These are phyloP conservation scores for Pichia sporocuriosa DNA, from an alignment of 805 yeast species.

Conservation along the genomic window DNA sequence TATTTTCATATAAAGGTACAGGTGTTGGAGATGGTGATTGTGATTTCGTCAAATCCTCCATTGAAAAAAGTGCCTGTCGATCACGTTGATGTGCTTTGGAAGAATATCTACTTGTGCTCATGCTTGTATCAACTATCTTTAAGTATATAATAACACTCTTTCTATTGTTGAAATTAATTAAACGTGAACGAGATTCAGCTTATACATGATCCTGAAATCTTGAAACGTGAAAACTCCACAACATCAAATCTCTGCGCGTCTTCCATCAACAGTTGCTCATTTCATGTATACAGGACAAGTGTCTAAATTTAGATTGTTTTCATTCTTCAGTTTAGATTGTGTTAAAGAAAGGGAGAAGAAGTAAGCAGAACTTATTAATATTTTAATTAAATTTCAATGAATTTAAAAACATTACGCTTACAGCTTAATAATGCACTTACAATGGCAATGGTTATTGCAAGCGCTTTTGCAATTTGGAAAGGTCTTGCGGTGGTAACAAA, in stretches of 20 bases:
- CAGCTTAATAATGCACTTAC: constrained; percentile 44
- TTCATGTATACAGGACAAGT: too few species aligned
- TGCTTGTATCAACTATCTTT: neutral
- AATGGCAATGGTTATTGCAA: constrained; percentile 72
- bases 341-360: too few species aligned
- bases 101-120: constrained; percentile 15
- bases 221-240: too few species aligned
- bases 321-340: too few species aligned
- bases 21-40: constrained; percentile 10
- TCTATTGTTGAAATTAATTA: too few species aligned
- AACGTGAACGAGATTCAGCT: too few species aligned
- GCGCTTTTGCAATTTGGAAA: constrained; percentile 92
- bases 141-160: too few species aligned
- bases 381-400: constrained; percentile 18
- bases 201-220: too few species aligned
- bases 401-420: constrained; percentile 24
- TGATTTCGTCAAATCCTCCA: constrained; percentile 4
- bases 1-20: neutral
- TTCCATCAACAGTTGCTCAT: too few species aligned
- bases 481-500: constrained; percentile 67
- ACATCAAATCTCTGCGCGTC: too few species aligned
- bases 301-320: too few species aligned
- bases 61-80: constrained; percentile 8
- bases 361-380: too few species aligned
- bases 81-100: constrained; percentile 11